Evolutionary conservation across 345 rosid species (phyloP).

Genomic region (Aurinia saxatilis): DNA sequence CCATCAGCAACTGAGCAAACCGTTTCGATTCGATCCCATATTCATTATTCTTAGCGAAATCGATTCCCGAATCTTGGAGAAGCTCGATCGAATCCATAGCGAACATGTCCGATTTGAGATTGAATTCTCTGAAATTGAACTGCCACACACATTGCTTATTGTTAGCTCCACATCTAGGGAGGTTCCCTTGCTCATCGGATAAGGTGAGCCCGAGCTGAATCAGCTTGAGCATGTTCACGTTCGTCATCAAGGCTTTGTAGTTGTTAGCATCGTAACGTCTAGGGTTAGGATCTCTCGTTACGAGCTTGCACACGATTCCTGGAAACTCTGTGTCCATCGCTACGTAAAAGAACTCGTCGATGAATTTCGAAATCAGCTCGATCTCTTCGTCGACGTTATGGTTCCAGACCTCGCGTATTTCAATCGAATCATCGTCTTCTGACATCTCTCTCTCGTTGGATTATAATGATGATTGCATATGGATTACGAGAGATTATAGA

Average conservation of each 20-base stretch:
- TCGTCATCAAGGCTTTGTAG: slow-evolving; percentile 60
- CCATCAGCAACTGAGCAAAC: slow-evolving; percentile 62
- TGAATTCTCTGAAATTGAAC: slow-evolving; percentile 74
- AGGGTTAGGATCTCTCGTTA: slow-evolving; percentile 42
- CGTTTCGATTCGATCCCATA: slow-evolving; percentile 45
- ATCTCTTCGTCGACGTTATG: slow-evolving; percentile 56
- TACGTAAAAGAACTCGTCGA: slow-evolving; percentile 53
- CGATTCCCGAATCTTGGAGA: slow-evolving; percentile 51
- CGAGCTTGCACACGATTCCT: slow-evolving; percentile 58
- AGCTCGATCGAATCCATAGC: slow-evolving; percentile 66
- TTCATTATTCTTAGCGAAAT: slow-evolving; percentile 50
- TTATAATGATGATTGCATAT: background rate
- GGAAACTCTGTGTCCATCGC: slow-evolving; percentile 96
- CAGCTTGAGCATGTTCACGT: slow-evolving; percentile 66
- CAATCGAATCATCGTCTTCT: slow-evolving; percentile 49
- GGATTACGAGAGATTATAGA: background rate
- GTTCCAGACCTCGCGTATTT: slow-evolving; percentile 78
- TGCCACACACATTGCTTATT: slow-evolving; percentile 71
- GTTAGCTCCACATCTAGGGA: slow-evolving; percentile 61
- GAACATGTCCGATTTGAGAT: slow-evolving; percentile 43
- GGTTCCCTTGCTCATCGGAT: slow-evolving; percentile 64
- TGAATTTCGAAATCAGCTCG: slow-evolving; percentile 36
- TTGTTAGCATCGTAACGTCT: slow-evolving; percentile 39
- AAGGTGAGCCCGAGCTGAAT: slow-evolving; percentile 79
- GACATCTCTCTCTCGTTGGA: slow-evolving; percentile 12